These are phyloP conservation scores for Tanacetum coccineum DNA, from an alignment of 129 eudicot genomes.

Conservation along the genomic window DNA sequence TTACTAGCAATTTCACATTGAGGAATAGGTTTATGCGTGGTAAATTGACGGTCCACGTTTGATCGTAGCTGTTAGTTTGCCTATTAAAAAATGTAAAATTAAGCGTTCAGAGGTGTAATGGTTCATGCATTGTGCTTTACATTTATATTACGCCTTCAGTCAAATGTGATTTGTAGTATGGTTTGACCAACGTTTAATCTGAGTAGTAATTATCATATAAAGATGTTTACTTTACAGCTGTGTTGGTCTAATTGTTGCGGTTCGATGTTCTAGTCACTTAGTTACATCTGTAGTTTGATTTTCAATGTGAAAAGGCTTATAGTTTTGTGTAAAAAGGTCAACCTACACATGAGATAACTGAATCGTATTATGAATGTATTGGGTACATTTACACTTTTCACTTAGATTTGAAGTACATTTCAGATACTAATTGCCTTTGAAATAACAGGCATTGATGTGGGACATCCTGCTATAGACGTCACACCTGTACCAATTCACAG, in stretches of 20 bases:
- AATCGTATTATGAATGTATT: conserved; percentile 14
- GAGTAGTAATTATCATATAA: not conserved
- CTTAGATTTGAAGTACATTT: conserved; percentile 11
- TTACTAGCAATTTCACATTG: conserved; percentile 5
- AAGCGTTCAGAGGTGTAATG: not conserved
- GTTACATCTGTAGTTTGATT: not conserved
- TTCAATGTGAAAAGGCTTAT: not conserved
- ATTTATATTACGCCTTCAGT: not conserved
- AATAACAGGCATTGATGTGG: conserved; percentile 54
- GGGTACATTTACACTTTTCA: not conserved
- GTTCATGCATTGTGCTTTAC: conserved; percentile 10
- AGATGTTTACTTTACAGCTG: conserved; percentile 8
- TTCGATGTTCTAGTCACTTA: conserved; percentile 1
- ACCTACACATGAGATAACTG: not conserved
- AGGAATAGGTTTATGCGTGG: not conserved
- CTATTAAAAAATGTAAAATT: not conserved
- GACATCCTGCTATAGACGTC: conserved; percentile 47
- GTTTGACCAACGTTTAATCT: not conserved
- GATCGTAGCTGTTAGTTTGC: not conserved
- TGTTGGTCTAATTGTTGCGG: not conserved
- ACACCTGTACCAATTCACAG: conserved; percentile 33
- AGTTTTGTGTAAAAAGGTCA: not conserved
- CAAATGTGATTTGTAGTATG: not conserved
- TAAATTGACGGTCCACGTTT: conserved; percentile 5
- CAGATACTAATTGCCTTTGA: conserved; percentile 12